Conservation (phyloP, 495 filamentous ascomycete species). For the Penicillium paxilli region DNA sequence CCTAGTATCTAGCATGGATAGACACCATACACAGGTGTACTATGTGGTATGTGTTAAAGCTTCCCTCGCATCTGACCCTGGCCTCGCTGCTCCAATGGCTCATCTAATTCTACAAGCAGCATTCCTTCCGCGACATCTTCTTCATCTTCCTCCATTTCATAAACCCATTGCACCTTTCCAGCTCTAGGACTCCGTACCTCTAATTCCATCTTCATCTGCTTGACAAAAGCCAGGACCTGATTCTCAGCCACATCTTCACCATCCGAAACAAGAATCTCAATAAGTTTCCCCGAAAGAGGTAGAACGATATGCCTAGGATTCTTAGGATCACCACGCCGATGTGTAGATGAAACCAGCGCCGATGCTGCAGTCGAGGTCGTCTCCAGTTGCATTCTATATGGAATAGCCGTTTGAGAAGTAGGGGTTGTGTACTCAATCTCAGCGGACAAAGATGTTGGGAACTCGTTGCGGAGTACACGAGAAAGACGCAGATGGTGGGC, state of each 20-base stretch:
- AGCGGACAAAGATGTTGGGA: slow-evolving; percentile 53
- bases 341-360: slow-evolving; percentile 45
- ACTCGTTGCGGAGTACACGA: slow-evolving; percentile 57
- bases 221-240: slow-evolving; percentile 60
- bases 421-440: slow-evolving; percentile 56
- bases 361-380: slow-evolving; percentile 50
- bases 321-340: slow-evolving; percentile 49
- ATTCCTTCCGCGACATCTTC: slow-evolving; percentile 62
- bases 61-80: slow-evolving; percentile 23
- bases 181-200: slow-evolving; percentile 53
- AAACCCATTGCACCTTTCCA: slow-evolving; percentile 54
- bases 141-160: slow-evolving; percentile 55
- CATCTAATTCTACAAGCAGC: slow-evolving; percentile 51
- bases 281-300: slow-evolving; percentile 58
- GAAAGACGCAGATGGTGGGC: slow-evolving; percentile 51
- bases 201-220: slow-evolving; percentile 71
- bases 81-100: slow-evolving; percentile 2
- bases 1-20: no score
- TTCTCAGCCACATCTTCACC: slow-evolving; percentile 53
- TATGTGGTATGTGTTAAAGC: slow-evolving; percentile 26
- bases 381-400: slow-evolving; percentile 46
- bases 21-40: no score
- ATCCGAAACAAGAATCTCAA: slow-evolving; percentile 55
- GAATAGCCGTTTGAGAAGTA: slow-evolving; percentile 21
- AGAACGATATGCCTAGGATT: slow-evolving; percentile 58